A percentile compares a stretch with the other conserved stretches of the same genome.
These are phyloP conservation scores for Backusella parvicylindrica DNA, from an alignment of 192 early-diverging fungal species.

Conservation along the genomic window DNA sequence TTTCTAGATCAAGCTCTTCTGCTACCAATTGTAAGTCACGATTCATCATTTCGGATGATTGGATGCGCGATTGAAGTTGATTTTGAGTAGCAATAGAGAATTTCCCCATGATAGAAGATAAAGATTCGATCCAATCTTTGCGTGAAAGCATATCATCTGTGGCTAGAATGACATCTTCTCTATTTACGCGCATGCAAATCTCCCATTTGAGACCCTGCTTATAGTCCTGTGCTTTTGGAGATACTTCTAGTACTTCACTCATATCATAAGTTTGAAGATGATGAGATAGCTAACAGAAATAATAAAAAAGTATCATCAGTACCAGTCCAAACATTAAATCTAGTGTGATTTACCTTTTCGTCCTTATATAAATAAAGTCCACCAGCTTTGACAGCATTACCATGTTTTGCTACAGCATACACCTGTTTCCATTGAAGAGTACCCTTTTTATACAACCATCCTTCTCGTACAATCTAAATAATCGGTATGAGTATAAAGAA, in stretches of 20 bases:
- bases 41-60: conserved; percentile 25
- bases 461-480: conserved; percentile 45
- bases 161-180: conserved; percentile 45
- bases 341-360: conserved; percentile 39
- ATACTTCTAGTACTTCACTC: conserved; percentile 44
- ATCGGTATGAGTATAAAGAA: neutral
- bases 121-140: conserved; percentile 45
- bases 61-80: conserved; percentile 39
- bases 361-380: conserved; percentile 48
- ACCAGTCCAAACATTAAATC: neutral
- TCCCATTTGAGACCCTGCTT: conserved; percentile 44
- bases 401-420: conserved; percentile 47
- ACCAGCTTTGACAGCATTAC: conserved; percentile 44
- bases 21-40: conserved; percentile 17
- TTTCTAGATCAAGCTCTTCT: conserved; percentile 18
- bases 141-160: conserved; percentile 43
- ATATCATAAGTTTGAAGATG: conserved; percentile 49
- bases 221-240: conserved; percentile 39
- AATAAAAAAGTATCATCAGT: neutral
- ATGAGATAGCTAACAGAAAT: conserved; percentile 25
- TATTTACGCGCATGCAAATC: conserved; percentile 40
- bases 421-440: conserved; percentile 44
- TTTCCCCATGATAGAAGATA: conserved; percentile 50
- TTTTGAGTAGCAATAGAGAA: conserved; percentile 39
- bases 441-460: conserved; percentile 47